Percentiles rank a stretch among this genome's conserved stretches.
Conservation (phyloP, 192 early-diverging fungal genomes). For the Gonapodya prolifera region DNA sequence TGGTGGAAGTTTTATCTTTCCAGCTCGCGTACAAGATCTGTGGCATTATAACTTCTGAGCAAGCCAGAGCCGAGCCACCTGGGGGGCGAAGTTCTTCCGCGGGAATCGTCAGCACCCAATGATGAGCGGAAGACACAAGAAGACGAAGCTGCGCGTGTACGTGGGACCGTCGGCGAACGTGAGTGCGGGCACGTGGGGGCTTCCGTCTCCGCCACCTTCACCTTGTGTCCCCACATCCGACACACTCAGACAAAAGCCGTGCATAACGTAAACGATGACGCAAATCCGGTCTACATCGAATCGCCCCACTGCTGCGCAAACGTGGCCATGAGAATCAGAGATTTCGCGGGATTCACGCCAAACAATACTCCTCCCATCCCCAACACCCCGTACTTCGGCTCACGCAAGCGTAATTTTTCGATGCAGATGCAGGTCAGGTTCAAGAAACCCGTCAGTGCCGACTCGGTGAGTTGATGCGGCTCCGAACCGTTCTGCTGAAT, state of each 20-base stretch:
- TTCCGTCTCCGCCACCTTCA: background rate
- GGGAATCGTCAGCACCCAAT: background rate
- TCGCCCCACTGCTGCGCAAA: conserved; percentile 47
- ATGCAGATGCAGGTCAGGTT: conserved; percentile 63
- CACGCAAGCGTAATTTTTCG: conserved; percentile 44
- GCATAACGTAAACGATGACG: conserved; percentile 47
- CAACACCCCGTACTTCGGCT: conserved; percentile 42
- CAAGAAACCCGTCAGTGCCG: conserved; percentile 18
- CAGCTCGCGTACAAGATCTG: background rate
- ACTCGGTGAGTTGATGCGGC: conserved; percentile 21
- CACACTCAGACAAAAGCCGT: background rate
- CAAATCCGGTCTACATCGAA: conserved; percentile 45
- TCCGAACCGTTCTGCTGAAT: background rate
- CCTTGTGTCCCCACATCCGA: no score
- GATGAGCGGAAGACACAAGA: background rate
- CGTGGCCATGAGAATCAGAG: conserved; percentile 52
- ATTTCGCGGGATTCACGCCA: conserved; percentile 31
- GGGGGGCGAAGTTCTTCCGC: background rate
- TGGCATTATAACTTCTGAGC: background rate
- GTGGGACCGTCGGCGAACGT: background rate
- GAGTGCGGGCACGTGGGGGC: background rate
- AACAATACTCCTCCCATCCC: conserved; percentile 18
- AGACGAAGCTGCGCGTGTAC: background rate
- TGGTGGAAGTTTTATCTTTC: background rate
- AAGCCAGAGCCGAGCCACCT: background rate